Percentiles rank a stretch among this genome's conserved stretches.
phyloP scores from a whole-genome alignment of 257 asterid genomes.

The Coffea eugenioides region DNA sequence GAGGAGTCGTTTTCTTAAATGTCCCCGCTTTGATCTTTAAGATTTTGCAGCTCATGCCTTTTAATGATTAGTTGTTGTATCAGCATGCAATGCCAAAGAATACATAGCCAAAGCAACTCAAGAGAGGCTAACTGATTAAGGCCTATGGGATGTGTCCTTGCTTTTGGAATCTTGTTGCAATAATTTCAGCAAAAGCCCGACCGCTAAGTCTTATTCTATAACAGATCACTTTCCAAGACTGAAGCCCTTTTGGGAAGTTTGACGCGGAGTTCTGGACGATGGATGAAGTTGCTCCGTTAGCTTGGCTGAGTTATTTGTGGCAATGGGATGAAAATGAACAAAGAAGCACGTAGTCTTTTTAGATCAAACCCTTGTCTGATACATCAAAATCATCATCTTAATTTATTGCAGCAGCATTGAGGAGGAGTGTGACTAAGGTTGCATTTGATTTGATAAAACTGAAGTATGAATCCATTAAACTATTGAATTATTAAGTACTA shows the following conservation, averaged over 20 bases:
- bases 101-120: background rate
- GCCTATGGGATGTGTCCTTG: background rate
- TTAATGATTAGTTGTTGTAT: slow-evolving; percentile 1
- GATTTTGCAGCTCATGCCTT: background rate
- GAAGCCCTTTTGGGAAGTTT: background rate
- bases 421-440: background rate
- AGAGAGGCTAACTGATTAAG: background rate
- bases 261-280: background rate
- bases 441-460: background rate
- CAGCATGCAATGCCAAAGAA: background rate
- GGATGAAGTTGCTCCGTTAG: background rate
- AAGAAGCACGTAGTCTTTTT: background rate
- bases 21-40: slow-evolving; percentile 17
- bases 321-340: background rate
- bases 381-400: background rate
- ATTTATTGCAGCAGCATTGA: background rate
- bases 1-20: slow-evolving; percentile 10
- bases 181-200: background rate
- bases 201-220: background rate
- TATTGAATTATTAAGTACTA: no score
- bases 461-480: no score
- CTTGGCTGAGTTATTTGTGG: background rate
- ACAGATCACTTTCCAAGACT: background rate
- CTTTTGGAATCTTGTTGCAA: background rate
- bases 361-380: background rate